Conservation (phyloP, 2,329 filamentous ascomycete genomes). For the Parastagonospora nodorum region DNA sequence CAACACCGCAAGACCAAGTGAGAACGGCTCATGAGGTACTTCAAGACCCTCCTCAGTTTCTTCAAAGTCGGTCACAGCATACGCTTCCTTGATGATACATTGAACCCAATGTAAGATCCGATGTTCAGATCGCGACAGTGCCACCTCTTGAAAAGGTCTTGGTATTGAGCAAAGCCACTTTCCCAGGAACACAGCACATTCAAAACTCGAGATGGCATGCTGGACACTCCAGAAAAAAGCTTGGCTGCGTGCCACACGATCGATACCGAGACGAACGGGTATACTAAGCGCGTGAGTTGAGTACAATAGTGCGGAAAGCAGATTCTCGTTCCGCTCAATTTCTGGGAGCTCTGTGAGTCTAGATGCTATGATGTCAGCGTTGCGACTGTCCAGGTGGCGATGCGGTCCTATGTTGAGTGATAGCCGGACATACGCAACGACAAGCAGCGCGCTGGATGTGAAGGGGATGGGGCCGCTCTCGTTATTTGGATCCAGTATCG, state of each 20-base stretch:
- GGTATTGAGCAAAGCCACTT: constrained; percentile 53
- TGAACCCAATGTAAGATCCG: constrained; percentile 55
- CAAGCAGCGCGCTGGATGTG: constrained; percentile 54
- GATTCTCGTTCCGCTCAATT: constrained; percentile 55
- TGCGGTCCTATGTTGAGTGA: constrained; percentile 54
- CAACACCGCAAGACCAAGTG: constrained; percentile 49
- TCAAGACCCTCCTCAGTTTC: constrained; percentile 14
- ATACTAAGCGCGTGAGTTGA: constrained; percentile 61
- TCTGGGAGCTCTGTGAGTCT: constrained; percentile 46
- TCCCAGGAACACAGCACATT: constrained; percentile 60
- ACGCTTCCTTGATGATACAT: constrained; percentile 54
- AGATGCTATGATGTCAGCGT: constrained; percentile 49
- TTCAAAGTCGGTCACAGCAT: constrained; percentile 43
- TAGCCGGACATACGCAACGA: constrained; percentile 54
- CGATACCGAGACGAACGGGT: constrained; percentile 60
- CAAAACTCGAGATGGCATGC: constrained; percentile 60
- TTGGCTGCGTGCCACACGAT: constrained; percentile 60
- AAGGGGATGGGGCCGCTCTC: constrained; percentile 44
- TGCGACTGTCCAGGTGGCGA: constrained; percentile 51
- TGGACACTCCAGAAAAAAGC: constrained; percentile 63
- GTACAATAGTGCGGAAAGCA: constrained; percentile 58
- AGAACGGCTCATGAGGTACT: constrained; percentile 30
- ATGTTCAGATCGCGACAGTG: constrained; percentile 43
- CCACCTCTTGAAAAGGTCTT: constrained; percentile 16
- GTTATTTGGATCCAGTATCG: constrained; percentile 43